These are phyloP conservation scores for Marvania coccoides DNA, from an alignment of 139 green algal genomes.

Conservation along the genomic window DNA sequence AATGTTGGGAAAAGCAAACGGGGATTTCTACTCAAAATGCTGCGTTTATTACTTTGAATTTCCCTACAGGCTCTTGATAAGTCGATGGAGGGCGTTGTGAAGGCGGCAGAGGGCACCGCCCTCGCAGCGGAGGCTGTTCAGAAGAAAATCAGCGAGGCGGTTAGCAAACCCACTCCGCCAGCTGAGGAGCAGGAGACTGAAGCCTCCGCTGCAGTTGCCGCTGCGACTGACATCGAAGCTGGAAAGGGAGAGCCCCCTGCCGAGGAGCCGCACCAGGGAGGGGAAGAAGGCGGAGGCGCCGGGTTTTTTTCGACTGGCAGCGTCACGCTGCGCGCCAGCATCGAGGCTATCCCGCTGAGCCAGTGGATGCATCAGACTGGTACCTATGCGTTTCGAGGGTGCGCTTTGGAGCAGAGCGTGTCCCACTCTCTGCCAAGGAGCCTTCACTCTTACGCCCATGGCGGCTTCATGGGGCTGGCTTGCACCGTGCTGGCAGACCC, in stretches of 20 bases:
- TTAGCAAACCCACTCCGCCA: not conserved
- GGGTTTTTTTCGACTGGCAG: too few species aligned
- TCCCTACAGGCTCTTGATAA: too few species aligned
- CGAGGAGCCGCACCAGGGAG: too few species aligned
- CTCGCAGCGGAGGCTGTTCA: too few species aligned
- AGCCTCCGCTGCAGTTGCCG: not conserved
- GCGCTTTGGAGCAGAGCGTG: not conserved
- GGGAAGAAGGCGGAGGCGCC: too few species aligned
- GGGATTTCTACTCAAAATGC: too few species aligned
- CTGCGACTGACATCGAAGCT: not conserved
- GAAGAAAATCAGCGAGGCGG: too few species aligned
- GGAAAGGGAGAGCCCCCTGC: not conserved
- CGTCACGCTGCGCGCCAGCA: not conserved
- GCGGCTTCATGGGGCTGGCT: not conserved
- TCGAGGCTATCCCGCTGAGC: not conserved
- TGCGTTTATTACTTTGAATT: too few species aligned
- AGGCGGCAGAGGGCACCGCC: too few species aligned
- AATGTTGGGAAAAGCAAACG: too few species aligned
- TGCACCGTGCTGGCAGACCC: not conserved
- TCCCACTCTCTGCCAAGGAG: not conserved
- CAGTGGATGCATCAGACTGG: not conserved
- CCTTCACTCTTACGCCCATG: not conserved
- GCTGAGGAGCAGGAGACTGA: not conserved
- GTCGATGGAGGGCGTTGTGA: too few species aligned
- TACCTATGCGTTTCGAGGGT: not conserved